Evolutionary conservation across 371 early-diverging fungal genomes (phyloP), one percentile per base, ranked within the genome.

Genomic region (Zancudomyces culisetae): DNA sequence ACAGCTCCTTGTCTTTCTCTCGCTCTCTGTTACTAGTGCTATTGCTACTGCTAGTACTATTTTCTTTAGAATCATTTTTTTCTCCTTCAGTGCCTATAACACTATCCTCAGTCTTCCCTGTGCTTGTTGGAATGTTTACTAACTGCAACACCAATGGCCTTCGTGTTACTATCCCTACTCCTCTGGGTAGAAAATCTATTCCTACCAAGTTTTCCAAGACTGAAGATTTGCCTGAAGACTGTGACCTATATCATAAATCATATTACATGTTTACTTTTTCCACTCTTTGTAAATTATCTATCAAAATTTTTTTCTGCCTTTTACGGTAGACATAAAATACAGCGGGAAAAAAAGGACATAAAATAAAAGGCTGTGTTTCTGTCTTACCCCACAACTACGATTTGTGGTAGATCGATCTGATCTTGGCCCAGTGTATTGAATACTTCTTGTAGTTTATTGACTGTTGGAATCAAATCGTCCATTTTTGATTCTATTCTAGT

Each of bases 391-490:
- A 86, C 81, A 1, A 84, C 83, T 47, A 84, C 81, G 56, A 92
- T 80, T 73, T 86, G 92, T 18, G 95, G 95, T 18, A 94, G 73
- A 68, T 91, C 91, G 54, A 93, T 73, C 43, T 66, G 55, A 56
- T 84, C 83, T 60, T 75, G 79, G 56, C 85, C 83, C 53, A 83
- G 74, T 23, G 83, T 75, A 43, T 79, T 76, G 70, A 90, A 85
- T n/a, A 90, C 87, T 61, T 90, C 89, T 67, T 92, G 95, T 23
- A 94, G 77, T 62, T 80, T 81, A 69, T 94, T 94, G 57, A 89
- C 80, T 24, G 85, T 62, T 6, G 78, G 81, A 59, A 89, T 85
- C 41, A 90, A 70, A 70, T 82, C 80, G 55, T 86, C 78, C 87
- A 84, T 83, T 21, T 12, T 45, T 15, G 41, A 3, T 27, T 21